Conservation (phyloP, 495 filamentous ascomycete genomes). For the Aspergillus nanangensis region DNA sequence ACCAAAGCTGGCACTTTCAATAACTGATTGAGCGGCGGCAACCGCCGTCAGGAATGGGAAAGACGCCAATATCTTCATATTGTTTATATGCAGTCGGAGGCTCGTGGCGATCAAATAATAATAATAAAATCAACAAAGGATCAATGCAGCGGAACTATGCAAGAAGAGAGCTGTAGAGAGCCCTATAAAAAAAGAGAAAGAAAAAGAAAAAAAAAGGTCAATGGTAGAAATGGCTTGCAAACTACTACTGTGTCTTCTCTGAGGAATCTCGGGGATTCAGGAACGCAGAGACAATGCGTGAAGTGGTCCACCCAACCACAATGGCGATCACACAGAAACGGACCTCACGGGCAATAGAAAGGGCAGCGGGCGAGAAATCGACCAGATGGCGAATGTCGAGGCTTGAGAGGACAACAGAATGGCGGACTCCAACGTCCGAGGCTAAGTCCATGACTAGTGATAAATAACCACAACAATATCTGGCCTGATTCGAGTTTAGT, state of each 20-base stretch:
- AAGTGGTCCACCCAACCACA: slow-evolving; percentile 46
- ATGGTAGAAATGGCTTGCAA: neutral
- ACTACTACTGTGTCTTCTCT: slow-evolving; percentile 21
- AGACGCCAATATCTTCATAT: slow-evolving; percentile 35
- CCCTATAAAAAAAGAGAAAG: neutral
- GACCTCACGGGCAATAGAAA: slow-evolving; percentile 40
- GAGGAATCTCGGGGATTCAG: slow-evolving; percentile 28
- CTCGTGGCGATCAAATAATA: slow-evolving; percentile 1
- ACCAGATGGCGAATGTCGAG: slow-evolving; percentile 43
- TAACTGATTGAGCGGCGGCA: slow-evolving; percentile 56
- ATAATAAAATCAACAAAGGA: no score
- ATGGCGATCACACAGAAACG: slow-evolving; percentile 45
- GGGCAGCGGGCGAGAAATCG: slow-evolving; percentile 42
- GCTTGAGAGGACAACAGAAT: slow-evolving; percentile 40
- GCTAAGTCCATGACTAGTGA: slow-evolving; percentile 37
- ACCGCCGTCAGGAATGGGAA: slow-evolving; percentile 48
- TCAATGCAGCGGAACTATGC: no score
- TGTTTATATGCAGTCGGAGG: slow-evolving; percentile 15
- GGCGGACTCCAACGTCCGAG: slow-evolving; percentile 48
- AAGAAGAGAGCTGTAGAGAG: no score
- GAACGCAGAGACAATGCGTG: slow-evolving; percentile 39
- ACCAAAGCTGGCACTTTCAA: slow-evolving; percentile 74
- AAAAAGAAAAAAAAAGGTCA: neutral
- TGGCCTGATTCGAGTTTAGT: slow-evolving; percentile 15
- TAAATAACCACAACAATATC: no score